phyloP scores from a whole-genome alignment of 2,329 filamentous ascomycete genomes.

The Helminthosporium solani region DNA sequence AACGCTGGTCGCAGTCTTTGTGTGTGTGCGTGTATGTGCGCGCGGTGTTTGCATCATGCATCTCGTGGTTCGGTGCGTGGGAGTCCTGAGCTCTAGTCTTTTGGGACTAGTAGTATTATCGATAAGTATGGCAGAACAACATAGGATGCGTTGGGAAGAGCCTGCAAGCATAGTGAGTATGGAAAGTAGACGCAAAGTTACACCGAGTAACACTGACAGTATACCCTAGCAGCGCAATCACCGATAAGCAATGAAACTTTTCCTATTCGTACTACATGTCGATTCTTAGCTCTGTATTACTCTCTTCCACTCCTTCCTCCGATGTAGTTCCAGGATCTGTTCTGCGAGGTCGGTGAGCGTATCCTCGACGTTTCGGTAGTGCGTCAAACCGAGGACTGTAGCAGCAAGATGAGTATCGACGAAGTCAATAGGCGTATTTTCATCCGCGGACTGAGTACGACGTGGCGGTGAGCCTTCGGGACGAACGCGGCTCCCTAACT shows the following conservation, averaged over 20 bases:
- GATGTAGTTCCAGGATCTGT: constrained; percentile 29
- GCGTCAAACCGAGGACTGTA: constrained; percentile 23
- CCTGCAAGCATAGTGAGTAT: background rate
- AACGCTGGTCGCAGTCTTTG: too few relatives aligned
- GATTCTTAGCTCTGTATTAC: constrained; percentile 21
- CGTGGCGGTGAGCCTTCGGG: constrained; percentile 15
- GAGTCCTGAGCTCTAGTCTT: too few relatives aligned
- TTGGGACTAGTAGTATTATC: too few relatives aligned
- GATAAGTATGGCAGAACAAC: too few relatives aligned
- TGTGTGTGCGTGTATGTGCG: too few relatives aligned
- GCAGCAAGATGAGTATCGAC: constrained; percentile 22
- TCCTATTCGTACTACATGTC: constrained; percentile 1
- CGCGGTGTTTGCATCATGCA: too few relatives aligned
- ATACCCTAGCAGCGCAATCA: background rate
- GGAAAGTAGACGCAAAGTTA: background rate
- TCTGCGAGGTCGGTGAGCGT: constrained; percentile 22
- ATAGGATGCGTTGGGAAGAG: background rate
- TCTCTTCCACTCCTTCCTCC: constrained; percentile 24
- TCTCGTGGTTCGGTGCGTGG: too few relatives aligned
- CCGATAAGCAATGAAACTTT: background rate
- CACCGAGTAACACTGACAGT: background rate
- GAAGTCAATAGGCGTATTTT: constrained; percentile 13
- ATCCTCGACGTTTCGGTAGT: constrained; percentile 24
- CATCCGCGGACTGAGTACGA: constrained; percentile 6
- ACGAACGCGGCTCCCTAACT: constrained; percentile 20